Evolutionary conservation across 805 yeast genomes (phyloP), one percentile per base, ranked within the genome.

Genomic region (Kuraishia piskuri): DNA sequence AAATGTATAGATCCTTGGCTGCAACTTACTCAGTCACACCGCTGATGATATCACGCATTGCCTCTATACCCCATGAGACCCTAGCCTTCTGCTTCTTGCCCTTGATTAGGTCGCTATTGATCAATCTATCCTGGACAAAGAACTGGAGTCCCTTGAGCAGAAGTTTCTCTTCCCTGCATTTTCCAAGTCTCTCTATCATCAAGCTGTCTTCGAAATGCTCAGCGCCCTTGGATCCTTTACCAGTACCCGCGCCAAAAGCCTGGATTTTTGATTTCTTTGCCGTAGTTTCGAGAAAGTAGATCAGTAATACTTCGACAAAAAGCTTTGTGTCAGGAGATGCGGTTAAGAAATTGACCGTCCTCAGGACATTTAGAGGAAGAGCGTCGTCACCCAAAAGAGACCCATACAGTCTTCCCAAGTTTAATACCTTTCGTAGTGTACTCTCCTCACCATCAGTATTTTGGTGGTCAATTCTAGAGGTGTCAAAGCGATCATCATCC

Each of bases 351-450:
- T 92, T 87, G 31, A 88, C 79, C 6, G 82, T 83, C 58, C 86
- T 80, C 58, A 94, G 74, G 2, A 87, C 68, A 61, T 88, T 91
- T 50, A 94, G 71, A 2, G 90, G 82, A 56, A 92, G 71, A 0
- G 84, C 76, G 1, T 87, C 88, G 60, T 88, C 90, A 2, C 87
- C 82, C 19, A 91, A 77, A 48, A 94, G 64, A 50, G 71, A 73
- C 0, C 96, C 98, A 61, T 80, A 94, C 58, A 94, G 82, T 55
- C 89, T 76, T 2, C 96, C 97, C 58, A 84, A 72, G 58, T 88
- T 89, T 48, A 87, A 75, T 22, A 84, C 73, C 58, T 79, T 79
- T 59, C 78, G 79, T 37, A 88, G 65, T 58, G 80, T 78, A 7
- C 73, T 61, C 48, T 80, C 84, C 31, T 83, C 91, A 57, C 76